phyloP scores from a whole-genome alignment of 192 early-diverging fungal genomes.

The Irineochytrium annulatum region DNA sequence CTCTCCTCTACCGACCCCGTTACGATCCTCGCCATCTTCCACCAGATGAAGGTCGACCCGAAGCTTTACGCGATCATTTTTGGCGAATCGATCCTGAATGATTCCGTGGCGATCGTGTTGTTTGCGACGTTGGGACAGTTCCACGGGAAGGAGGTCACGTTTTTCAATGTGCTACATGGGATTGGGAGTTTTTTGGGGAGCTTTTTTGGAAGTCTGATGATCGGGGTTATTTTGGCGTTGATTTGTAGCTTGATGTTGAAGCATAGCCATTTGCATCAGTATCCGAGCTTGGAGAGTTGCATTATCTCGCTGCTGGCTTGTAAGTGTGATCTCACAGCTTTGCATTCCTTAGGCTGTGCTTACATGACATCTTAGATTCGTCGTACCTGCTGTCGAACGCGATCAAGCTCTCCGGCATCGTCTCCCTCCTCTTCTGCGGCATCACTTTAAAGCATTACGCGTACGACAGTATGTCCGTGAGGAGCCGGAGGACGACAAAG shows the following conservation, averaged over 20 bases:
- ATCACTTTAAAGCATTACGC: slow-evolving; percentile 93
- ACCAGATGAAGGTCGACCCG: slow-evolving; percentile 89
- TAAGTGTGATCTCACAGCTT: too few relatives aligned
- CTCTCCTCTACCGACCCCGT: slow-evolving; percentile 97
- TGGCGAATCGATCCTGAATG: slow-evolving; percentile 93
- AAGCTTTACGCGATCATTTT: slow-evolving; percentile 94
- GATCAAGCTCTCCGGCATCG: slow-evolving; percentile 86
- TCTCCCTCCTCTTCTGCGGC: slow-evolving; percentile 88
- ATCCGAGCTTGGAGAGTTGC: slow-evolving; percentile 82
- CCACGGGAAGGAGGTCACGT: slow-evolving; percentile 61
- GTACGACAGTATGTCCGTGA: slow-evolving; percentile 80
- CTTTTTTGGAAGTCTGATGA: slow-evolving; percentile 76
- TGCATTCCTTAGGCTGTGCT: too few relatives aligned
- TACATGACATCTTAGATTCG: too few relatives aligned
- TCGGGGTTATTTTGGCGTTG: slow-evolving; percentile 77
- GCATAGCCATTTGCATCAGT: slow-evolving; percentile 76
- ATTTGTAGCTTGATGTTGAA: slow-evolving; percentile 82
- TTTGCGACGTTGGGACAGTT: slow-evolving; percentile 79
- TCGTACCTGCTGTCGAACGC: slow-evolving; percentile 89
- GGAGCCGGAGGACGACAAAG: slow-evolving; percentile 76
- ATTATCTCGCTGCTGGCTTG: slow-evolving; percentile 80
- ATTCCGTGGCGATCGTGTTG: slow-evolving; percentile 97
- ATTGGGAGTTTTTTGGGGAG: too few relatives aligned
- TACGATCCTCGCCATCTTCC: slow-evolving; percentile 91
- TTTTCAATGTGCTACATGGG: too few relatives aligned